Conservation (phyloP, 495 filamentous ascomycete genomes). For the Diplogelasinospora grovesii region DNA sequence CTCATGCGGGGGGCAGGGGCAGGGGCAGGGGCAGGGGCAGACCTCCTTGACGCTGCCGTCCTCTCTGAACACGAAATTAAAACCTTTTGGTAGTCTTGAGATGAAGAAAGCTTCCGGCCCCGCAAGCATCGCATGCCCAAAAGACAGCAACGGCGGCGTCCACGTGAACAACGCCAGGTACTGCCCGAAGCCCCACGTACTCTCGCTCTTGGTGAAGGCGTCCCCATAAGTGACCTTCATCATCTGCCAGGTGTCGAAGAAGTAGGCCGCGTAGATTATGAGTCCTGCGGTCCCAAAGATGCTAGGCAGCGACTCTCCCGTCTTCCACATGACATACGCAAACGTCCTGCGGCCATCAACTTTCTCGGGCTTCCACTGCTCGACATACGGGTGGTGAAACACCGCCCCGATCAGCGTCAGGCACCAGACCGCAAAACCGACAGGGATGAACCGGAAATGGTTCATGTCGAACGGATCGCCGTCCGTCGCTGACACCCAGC, state of each 20-base stretch:
- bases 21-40: no score
- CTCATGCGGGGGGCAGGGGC: no score
- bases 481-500: background rate
- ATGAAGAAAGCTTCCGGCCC: no score
- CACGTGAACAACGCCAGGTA: constrained; percentile 17
- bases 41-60: no score
- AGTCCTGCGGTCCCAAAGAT: constrained; percentile 9
- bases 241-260: constrained; percentile 14
- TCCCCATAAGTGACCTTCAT: constrained; percentile 17
- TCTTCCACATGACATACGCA: constrained; percentile 2
- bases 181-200: constrained; percentile 18
- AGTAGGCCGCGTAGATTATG: constrained; percentile 11
- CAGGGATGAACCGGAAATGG: constrained; percentile 11
- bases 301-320: constrained; percentile 6
- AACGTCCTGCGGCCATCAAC: background rate
- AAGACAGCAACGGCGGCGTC: constrained; percentile 14
- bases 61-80: no score
- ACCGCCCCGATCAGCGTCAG: constrained; percentile 9
- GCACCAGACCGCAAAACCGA: constrained; percentile 9
- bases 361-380: background rate
- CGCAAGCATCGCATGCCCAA: no score
- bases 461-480: constrained; percentile 10
- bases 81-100: no score
- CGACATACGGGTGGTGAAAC: constrained; percentile 11
- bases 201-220: constrained; percentile 6